Conservation (phyloP, 192 early-diverging fungal species). For the Coemansia sp. region DNA sequence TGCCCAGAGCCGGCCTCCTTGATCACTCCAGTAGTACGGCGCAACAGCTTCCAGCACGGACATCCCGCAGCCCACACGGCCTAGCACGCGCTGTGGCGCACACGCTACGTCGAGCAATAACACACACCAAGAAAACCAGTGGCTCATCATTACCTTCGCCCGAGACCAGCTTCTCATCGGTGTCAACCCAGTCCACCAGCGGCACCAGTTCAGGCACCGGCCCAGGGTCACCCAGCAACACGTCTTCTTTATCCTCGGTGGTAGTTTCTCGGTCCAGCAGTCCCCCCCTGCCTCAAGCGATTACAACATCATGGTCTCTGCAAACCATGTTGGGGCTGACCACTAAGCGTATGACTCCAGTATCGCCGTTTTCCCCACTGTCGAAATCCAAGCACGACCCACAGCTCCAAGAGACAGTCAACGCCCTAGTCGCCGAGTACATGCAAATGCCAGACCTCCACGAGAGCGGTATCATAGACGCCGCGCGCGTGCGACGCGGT, state of each 20-base stretch:
- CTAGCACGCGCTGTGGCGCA: background rate
- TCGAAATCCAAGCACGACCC: background rate
- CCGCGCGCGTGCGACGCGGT: constrained; percentile 12
- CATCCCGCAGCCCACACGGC: background rate
- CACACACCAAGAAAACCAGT: background rate
- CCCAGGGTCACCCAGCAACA: background rate
- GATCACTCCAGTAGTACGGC: background rate
- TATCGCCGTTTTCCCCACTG: background rate
- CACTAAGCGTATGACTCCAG: background rate
- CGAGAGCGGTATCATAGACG: constrained; percentile 19
- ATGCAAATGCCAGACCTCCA: constrained; percentile 31
- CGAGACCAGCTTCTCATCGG: background rate
- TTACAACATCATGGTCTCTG: background rate
- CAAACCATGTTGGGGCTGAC: background rate
- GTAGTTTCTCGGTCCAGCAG: background rate
- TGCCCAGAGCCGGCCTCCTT: background rate
- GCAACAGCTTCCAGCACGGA: background rate
- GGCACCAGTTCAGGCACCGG: background rate
- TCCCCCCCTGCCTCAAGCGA: background rate
- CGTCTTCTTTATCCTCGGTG: background rate
- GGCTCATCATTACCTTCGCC: background rate
- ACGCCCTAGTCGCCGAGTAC: constrained; percentile 19
- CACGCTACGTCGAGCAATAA: background rate
- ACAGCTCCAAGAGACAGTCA: background rate
- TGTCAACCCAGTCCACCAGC: background rate